Evolutionary conservation across 768 basidiomycete genomes (phyloP).

Genomic region (Calocera cornea): DNA sequence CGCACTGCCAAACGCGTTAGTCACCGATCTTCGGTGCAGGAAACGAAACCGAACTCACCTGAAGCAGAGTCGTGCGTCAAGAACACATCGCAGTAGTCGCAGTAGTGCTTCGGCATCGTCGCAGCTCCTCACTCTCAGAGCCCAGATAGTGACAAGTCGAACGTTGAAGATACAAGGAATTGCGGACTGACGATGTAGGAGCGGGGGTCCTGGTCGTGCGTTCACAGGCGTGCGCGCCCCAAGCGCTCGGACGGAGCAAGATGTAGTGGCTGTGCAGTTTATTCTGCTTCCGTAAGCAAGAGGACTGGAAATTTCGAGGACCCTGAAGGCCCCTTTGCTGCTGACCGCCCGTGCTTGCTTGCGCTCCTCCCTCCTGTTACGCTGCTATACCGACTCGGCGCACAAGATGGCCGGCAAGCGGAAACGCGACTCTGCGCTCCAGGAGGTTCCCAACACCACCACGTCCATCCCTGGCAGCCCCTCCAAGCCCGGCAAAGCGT

Average conservation of each 20-base stretch:
- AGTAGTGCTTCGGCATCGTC: slow-evolving; percentile 67
- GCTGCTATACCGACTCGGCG: too few species aligned
- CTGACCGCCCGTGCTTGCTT: too few species aligned
- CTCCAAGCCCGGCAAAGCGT: background rate
- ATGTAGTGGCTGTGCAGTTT: background rate
- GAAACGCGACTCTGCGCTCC: background rate
- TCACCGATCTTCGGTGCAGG: background rate
- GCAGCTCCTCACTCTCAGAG: background rate
- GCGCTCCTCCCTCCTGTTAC: too few species aligned
- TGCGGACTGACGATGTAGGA: too few species aligned
- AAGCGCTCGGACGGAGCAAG: background rate
- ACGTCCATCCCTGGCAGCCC: too few species aligned
- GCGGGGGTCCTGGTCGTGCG: background rate
- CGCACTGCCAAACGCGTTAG: slow-evolving; percentile 45
- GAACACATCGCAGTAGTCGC: slow-evolving; percentile 88
- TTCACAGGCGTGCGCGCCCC: background rate
- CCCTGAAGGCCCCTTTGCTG: background rate
- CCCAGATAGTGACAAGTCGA: background rate
- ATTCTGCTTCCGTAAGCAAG: background rate
- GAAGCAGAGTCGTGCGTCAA: slow-evolving; percentile 90
- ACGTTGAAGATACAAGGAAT: background rate
- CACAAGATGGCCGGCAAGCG: background rate
- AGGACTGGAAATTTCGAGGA: background rate
- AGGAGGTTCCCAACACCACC: too few species aligned
- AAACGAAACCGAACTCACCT: slow-evolving; percentile 35